phyloP scores from a whole-genome alignment of 805 yeast genomes.

The Starmerella vaccinii region DNA sequence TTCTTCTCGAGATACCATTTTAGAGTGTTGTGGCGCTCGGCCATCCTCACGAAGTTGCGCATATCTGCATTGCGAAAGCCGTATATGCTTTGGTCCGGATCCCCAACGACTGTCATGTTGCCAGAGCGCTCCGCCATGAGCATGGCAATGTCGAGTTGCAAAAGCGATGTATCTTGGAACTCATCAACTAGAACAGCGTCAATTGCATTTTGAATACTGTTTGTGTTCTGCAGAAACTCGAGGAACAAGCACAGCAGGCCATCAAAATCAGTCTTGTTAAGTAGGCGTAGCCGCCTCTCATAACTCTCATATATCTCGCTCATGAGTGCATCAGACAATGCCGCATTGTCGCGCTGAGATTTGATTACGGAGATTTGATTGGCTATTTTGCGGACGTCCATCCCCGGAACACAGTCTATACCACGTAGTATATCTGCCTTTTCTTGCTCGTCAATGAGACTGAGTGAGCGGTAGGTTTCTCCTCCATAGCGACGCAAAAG shows the following conservation, averaged over 20 bases:
- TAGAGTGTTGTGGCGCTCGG: constrained; percentile 28
- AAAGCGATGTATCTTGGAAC: constrained; percentile 79
- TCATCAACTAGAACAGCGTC: constrained; percentile 82
- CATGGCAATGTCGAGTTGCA: constrained; percentile 63
- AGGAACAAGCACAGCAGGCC: constrained; percentile 57
- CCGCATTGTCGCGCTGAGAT: background rate
- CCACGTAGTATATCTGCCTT: constrained; percentile 35
- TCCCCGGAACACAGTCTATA: background rate
- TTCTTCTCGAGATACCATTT: constrained; percentile 49
- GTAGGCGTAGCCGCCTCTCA: constrained; percentile 40
- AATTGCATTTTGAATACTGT: constrained; percentile 38
- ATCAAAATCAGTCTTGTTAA: constrained; percentile 64
- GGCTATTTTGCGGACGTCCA: constrained; percentile 30
- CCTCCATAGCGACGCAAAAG: constrained; percentile 49
- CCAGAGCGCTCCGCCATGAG: constrained; percentile 33
- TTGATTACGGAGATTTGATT: background rate
- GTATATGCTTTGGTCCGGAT: constrained; percentile 92
- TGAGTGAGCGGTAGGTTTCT: constrained; percentile 32
- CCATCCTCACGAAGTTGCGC: constrained; percentile 53
- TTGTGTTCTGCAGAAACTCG: constrained; percentile 35
- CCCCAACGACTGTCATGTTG: constrained; percentile 80
- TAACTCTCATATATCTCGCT: constrained; percentile 37
- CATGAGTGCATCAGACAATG: background rate
- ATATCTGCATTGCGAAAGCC: constrained; percentile 75
- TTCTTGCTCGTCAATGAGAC: constrained; percentile 61